Evolutionary conservation across 352 stramenopile species (phyloP).

Genomic region (Globisporangium emineosum): DNA sequence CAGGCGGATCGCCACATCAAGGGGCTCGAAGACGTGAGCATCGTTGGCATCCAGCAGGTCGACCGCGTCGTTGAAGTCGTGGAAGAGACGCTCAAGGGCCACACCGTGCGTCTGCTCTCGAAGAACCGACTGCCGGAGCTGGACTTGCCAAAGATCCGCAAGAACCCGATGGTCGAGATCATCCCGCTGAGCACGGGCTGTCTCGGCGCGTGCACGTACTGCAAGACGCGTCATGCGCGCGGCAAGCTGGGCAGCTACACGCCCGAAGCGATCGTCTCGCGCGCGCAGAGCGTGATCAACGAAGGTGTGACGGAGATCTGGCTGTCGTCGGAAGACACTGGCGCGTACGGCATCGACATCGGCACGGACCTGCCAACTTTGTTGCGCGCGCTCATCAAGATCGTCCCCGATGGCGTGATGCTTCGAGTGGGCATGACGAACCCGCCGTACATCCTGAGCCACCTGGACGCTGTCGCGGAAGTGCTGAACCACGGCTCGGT

Average conservation of each 20-base stretch:
- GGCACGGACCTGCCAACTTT: conserved; percentile 74
- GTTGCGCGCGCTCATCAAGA: conserved; percentile 56
- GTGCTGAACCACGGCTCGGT: conserved; percentile 81
- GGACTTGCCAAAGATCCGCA: conserved; percentile 90
- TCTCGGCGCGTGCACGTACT: conserved; percentile 92
- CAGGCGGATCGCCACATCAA: conserved; percentile 87
- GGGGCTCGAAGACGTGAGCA: conserved; percentile 79
- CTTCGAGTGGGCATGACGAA: conserved; percentile 93
- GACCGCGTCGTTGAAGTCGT: conserved; percentile 91
- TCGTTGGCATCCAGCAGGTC: conserved; percentile 91
- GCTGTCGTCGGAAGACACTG: conserved; percentile 91
- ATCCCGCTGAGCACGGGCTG: conserved; percentile 90
- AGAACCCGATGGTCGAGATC: conserved; percentile 92
- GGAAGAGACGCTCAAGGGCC: conserved; percentile 89
- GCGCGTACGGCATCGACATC: conserved; percentile 90
- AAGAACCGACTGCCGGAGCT: conserved; percentile 83
- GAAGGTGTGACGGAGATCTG: conserved; percentile 91
- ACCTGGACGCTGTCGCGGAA: conserved; percentile 80
- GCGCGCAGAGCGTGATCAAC: conserved; percentile 59
- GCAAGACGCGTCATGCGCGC: conserved; percentile 91
- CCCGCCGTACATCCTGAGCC: conserved; percentile 89
- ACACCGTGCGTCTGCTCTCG: conserved; percentile 82
- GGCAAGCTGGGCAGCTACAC: conserved; percentile 89
- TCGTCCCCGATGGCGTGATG: conserved; percentile 81
- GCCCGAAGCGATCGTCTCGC: conserved; percentile 68